Evolutionary conservation across 225 moss, liverwort and hornwort genomes (phyloP).

Genomic region (Neckera pumila): DNA sequence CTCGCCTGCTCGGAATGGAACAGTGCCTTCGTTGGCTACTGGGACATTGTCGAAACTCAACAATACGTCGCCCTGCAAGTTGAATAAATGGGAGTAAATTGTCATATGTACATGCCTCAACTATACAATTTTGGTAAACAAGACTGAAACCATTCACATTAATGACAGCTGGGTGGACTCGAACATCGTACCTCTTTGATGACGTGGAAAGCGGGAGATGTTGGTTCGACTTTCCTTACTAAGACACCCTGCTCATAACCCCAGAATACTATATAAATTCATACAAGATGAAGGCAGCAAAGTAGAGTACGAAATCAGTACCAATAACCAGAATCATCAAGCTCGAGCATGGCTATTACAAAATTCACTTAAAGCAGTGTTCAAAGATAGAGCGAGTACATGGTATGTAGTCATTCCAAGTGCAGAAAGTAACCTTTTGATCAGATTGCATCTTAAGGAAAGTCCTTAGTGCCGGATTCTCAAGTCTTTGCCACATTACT

Average conservation of each 20-base stretch:
- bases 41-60: conserved; percentile 86
- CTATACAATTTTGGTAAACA: neutral
- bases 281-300: neutral
- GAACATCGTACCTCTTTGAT: conserved; percentile 56
- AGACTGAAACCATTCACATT: neutral
- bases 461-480: conserved; percentile 80
- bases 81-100: neutral
- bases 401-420: neutral
- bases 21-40: conserved; percentile 97
- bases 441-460: conserved; percentile 70
- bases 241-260: conserved; percentile 71
- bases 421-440: conserved; percentile 53
- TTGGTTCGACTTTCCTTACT: conserved; percentile 93
- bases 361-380: neutral
- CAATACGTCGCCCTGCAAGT: conserved; percentile 80
- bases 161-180: neutral
- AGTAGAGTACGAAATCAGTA: neutral
- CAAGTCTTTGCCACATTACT: conserved; percentile 88
- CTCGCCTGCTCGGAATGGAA: conserved; percentile 92
- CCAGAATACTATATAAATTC: neutral
- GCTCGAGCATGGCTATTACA: neutral
- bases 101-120: neutral
- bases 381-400: neutral
- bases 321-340: neutral
- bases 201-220: conserved; percentile 75